Evolutionary conservation across 2,329 filamentous ascomycete genomes (phyloP), one percentile per base, ranked within the genome.

Genomic region (Bipolaris sorokiniana): DNA sequence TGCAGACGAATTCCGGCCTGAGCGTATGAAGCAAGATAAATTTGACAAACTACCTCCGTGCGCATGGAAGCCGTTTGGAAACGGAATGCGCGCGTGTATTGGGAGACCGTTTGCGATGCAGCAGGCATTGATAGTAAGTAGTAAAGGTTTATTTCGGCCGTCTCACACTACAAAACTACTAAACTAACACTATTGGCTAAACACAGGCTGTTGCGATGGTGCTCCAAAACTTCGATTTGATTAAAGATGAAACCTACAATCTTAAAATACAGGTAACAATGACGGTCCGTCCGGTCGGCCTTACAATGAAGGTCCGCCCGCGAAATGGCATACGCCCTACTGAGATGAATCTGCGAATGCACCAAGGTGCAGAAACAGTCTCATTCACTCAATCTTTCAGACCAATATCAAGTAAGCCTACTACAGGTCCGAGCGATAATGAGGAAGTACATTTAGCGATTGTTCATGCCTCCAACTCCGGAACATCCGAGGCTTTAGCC

Each of bases 401-500:
- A 1, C 68, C 66, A 1, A 73, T 22, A 22, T 22, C 22, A 22
- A 22, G 2, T 22, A 22, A 22, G 22, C 22, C 22, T 22, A 22
- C 22, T 22, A 76, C 51, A 66, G 63, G 18, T 23, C 20, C n/a
- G 5, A 22, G 22, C 22, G 22, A 22, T 5, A 22, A 22, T 22
- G 22, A 22, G 22, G 22, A 22, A 22, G 22, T 5, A 22, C 22
- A 22, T 22, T 22, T 41, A 6, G 22, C 20, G 2, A 55, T 64
- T 11, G 56, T 70, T 16, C 73, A 68, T 50, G 72, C 71, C 1
- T 70, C 67, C 1, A 73, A 77, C 51, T 65, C 64, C 23, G 38
- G 38, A 5, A 77, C 73, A 2, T 77, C 73, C 44, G 64, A 77
- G 57, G 59, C 67, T 10, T 59, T 76, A 9, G 72, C 75, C 3